Base-by-base conservation (phyloP, 805 yeast species). In the Starmerella scarabaei region DNA sequence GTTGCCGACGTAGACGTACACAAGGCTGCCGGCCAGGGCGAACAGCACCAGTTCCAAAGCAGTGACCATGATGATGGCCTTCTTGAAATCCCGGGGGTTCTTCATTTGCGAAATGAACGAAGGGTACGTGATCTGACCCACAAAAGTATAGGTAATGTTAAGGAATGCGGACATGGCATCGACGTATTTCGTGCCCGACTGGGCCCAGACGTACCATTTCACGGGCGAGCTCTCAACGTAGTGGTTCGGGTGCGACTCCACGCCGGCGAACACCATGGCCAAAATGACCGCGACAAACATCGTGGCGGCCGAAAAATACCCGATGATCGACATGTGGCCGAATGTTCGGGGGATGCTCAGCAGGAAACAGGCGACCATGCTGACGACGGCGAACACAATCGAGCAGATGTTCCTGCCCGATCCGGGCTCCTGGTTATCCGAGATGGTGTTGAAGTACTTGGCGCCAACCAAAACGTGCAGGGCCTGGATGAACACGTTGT, bases 61-160 rank as follows among this genome's bases (percentile, higher is more conserved):
- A 1, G 77, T 71, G 31, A 73, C 78, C 3, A 68, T 57, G 45
- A 64, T 64, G 19, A 73, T 56, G 1, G 76, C 77, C 57, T 73
- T 73, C 44, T 64, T 68, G 61, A 73, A 73, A 37, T 73, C 79
- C 34, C 59, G 58, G 21, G 79, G 80, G 37, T 63, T 59, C 47
- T 62, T 64, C 80, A 73, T 73, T 50, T 73, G 75, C 11, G 72
- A 62, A 42, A 73, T 73, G 55, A 73, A 73, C 17, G 77, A 71
- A 1, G 78, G 79, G 46, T 73, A 73, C 4, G 75, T 70, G 54
- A 73, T 69, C 55, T 73, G 80, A 3, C 80, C 80, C 18, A 72
- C 78, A 58, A 73, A 73, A 1, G 79, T 72, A 55, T 73, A 73
- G 19, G 72, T 73, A 48, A 73, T 73, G 57, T 73, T 73, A 50